Percentiles rank a stretch among this genome's conserved stretches.
These are phyloP conservation scores for Parmelia sp. DNA, from an alignment of 495 filamentous ascomycete genomes.

Conservation along the genomic window DNA sequence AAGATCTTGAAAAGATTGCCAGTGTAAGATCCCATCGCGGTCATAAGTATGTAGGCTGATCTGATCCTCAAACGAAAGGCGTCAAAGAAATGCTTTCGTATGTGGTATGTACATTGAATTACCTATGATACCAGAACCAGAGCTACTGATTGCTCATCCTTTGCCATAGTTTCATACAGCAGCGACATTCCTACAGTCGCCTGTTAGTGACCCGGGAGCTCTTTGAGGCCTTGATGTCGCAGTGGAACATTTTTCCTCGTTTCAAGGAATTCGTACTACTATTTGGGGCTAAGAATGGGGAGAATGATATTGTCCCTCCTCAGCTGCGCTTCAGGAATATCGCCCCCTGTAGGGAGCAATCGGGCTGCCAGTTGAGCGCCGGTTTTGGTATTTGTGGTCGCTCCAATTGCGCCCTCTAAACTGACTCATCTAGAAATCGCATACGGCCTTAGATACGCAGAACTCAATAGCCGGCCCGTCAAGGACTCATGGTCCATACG, in stretches of 20 bases:
- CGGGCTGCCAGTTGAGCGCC: not conserved
- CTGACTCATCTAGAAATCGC: constrained; percentile 26
- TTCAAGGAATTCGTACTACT: constrained; percentile 5
- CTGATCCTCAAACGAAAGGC: not conserved
- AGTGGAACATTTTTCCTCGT: not conserved
- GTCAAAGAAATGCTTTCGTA: not conserved
- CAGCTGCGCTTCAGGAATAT: constrained; percentile 22
- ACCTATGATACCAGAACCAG: not conserved
- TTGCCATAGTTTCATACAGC: not conserved
- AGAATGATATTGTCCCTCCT: constrained; percentile 23
- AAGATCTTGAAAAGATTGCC: constrained; percentile 3
- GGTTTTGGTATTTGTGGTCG: constrained; percentile 16
- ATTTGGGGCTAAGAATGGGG: constrained; percentile 23
- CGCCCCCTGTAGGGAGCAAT: not conserved
- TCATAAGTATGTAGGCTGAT: not conserved
- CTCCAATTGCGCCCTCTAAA: not conserved
- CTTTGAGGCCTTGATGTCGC: not conserved
- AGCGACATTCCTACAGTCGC: not conserved
- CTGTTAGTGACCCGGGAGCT: not conserved
- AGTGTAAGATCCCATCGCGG: not conserved
- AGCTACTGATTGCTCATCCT: not conserved
- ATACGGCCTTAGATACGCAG: constrained; percentile 29
- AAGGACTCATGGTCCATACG: constrained; percentile 31
- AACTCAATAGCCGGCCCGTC: constrained; percentile 23
- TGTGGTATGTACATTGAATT: not conserved